Base-by-base conservation (phyloP, 106 monocot genomes). In the Platanthera zijinensis region DNA sequence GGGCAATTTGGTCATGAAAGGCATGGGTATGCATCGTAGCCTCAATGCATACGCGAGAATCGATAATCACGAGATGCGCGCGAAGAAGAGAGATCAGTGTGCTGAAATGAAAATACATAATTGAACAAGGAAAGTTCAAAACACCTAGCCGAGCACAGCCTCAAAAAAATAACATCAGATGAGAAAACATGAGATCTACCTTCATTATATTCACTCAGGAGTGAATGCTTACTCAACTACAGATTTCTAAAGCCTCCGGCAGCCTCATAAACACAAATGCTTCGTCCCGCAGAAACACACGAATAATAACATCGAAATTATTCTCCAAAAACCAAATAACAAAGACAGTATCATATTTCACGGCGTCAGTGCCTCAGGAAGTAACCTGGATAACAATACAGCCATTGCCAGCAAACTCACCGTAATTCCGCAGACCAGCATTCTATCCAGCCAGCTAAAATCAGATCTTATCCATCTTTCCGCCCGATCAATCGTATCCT, bases 381-480 rank as follows among this genome's bases (percentile, higher is more conserved):
- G 72, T 28, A 85, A 74, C 30, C 81, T 70, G 32, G 69, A 5
- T 2, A 93, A 45, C 10, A 89, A 13, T 51, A 50, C 51, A n/a
- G 83, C 71, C 61, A 87, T 86, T 8, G 75, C 64, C 13, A 87
- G 19, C 64, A 78, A 81, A 69, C 89, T 91, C 9, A 79, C 22
- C 21, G 83, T 5, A 52, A 91, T 82, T 56, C 89, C 89, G 49
- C 56, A 51, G 69, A 89, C 4, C 45, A 93, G 70, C 32, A 87
- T 61, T 79, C 81, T 82, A 82, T 91, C 95, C 48, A 88, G 0
- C 47, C 73, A 67, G 54, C 51, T 67, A 2, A 85, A 49, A 72
- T 77, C 80, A 39, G 51, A 70, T 28, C 22, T 13, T 13, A 48
- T 10, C 57, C 17, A 56, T 59, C 63, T 75, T 53, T 50, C 45